Evolutionary conservation across 208 protist genomes (phyloP), one percentile per base, ranked within the genome.

Genomic region (Acanthamoeba culbertsoni): DNA sequence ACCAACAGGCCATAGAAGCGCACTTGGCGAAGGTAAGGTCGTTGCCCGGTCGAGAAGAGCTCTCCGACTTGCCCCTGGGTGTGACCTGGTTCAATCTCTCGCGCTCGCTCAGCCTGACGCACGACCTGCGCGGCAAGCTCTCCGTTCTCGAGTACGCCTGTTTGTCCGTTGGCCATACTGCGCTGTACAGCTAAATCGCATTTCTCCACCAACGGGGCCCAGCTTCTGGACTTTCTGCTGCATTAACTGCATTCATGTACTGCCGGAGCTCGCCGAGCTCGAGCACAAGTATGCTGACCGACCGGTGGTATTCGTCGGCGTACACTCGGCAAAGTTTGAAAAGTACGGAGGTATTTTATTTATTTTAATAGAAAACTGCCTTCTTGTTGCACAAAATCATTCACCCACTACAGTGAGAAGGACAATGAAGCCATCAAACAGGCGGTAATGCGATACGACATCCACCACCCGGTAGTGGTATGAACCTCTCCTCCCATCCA

Each of bases 251-350:
- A 79, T 79, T 51, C 71, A 79, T 42, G 42, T 79, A 1, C 71
- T 79, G 5, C 71, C 71, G 12, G 71, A 79, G n/a, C 71, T 79
- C 40, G 71, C 35, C 42, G 71, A 79, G 40, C 42, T 79, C 18
- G 71, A 79, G 42, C 71, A 79, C 71, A 79, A 79, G 71, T 79
- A 79, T 42, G 71, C 71, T 42, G 71, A 79, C n/a, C 71, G 71
- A 12, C 10, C 71, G 16, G 71, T 79, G 0, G 40, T 48, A 33
- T 79, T 79, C 40, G 42, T 79, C 3, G 71, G 71, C 40, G 71
- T 79, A 23, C 71, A 79, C 42, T 79, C 71, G 71, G 71, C 71
- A 18, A 79, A 79, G 71, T 79, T 79, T 40, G 71, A 79, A 28
- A 79, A 79, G 71, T 79, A 18, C 71, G 71, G 1, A 33, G 18